Conservation (phyloP, 106 monocot genomes). For the Posidonia australis region DNA sequence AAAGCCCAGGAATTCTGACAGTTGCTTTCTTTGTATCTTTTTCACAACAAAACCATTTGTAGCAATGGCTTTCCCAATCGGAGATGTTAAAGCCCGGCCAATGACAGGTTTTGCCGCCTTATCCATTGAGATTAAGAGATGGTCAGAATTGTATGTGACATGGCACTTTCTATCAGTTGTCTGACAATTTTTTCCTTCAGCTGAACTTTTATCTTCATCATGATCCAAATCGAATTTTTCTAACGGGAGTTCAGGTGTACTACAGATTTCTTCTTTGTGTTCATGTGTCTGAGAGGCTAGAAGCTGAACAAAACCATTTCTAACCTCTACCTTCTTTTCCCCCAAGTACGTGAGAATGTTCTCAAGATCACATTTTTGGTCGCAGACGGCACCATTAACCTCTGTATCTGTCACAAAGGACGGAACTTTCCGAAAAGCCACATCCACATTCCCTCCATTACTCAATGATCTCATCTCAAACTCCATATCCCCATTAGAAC, state of each 20-base stretch:
- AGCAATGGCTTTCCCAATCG: constrained; percentile 22
- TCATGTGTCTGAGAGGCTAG: neutral
- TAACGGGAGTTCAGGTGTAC: neutral
- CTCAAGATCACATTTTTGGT: neutral
- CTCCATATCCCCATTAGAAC: neutral
- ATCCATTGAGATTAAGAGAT: constrained; percentile 33
- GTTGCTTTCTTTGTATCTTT: constrained; percentile 44
- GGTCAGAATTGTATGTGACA: constrained; percentile 20
- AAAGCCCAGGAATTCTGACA: constrained; percentile 8
- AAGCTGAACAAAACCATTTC: neutral
- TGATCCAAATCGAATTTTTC: neutral
- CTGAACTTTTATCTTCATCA: neutral
- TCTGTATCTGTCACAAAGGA: neutral
- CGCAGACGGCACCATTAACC: neutral
- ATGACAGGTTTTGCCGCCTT: constrained; percentile 47
- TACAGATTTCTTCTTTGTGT: neutral
- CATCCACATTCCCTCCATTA: neutral
- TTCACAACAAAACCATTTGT: constrained; percentile 50
- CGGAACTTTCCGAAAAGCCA: neutral
- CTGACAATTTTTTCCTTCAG: neutral
- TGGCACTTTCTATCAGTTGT: neutral
- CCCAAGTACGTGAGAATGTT: neutral
- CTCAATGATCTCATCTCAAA: neutral
- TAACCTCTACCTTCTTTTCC: neutral
- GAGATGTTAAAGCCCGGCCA: constrained; percentile 20